Evolutionary conservation across 2,329 filamentous ascomycete genomes (phyloP).

Genomic region (Eurotiales sp.): DNA sequence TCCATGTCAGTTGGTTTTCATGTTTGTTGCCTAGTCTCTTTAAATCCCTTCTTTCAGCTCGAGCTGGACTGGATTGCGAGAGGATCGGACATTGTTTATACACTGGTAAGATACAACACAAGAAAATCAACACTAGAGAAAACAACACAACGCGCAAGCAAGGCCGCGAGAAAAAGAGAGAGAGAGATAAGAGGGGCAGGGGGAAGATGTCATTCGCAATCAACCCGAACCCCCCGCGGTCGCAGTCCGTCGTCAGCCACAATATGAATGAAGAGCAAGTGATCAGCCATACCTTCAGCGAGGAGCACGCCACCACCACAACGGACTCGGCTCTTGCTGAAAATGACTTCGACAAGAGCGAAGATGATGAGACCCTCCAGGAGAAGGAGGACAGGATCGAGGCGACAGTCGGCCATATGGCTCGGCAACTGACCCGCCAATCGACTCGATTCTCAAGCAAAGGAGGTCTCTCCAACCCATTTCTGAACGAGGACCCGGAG

Average conservation of each 20-base stretch:
- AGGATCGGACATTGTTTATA: too few relatives aligned
- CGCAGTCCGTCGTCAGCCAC: constrained; percentile 9
- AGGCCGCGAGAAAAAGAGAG: too few relatives aligned
- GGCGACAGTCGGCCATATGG: constrained; percentile 1
- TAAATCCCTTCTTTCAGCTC: too few relatives aligned
- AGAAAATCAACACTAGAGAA: too few relatives aligned
- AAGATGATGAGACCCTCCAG: constrained; percentile 4
- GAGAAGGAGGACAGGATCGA: constrained; percentile 3
- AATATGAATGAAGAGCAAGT: neutral
- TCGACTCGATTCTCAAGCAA: constrained; percentile 10
- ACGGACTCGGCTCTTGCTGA: neutral
- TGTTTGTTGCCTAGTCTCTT: too few relatives aligned
- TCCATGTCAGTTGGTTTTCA: too few relatives aligned
- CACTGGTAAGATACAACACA: too few relatives aligned
- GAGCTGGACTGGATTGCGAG: too few relatives aligned
- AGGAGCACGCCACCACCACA: neutral
- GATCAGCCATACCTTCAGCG: neutral
- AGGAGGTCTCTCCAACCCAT: constrained; percentile 29
- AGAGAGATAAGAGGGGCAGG: neutral
- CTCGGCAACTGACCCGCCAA: constrained; percentile 13
- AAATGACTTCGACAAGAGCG: constrained; percentile 2
- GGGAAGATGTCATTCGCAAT: constrained; percentile 6
- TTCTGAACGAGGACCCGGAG: constrained; percentile 29
- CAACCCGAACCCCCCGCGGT: constrained; percentile 7
- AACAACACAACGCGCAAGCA: too few relatives aligned